Percentiles rank a stretch among this genome's conserved stretches.
Conservation (phyloP, 352 stramenopile species). For the Blastocystis sp. region DNA sequence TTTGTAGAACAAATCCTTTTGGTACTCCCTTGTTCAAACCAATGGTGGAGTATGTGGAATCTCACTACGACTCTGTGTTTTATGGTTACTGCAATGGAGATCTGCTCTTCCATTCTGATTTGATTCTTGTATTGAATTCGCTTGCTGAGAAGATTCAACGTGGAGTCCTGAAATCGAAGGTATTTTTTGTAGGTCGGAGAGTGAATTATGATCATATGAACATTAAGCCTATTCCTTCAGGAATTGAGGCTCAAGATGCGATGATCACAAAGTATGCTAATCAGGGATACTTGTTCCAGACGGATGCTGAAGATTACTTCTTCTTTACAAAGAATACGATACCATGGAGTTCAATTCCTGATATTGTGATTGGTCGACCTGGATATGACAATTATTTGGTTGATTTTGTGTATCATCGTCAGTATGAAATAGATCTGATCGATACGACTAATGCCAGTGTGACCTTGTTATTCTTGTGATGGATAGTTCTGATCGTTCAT, state of each 20-base stretch:
- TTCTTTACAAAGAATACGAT: slow-evolving; percentile 51
- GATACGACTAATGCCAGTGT: slow-evolving; percentile 55
- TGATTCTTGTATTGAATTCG: neutral
- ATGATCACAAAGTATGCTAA: neutral
- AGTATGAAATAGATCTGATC: neutral
- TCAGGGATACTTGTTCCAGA: slow-evolving; percentile 52
- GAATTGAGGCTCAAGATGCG: neutral
- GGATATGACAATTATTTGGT: slow-evolving; percentile 64
- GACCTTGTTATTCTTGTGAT: neutral
- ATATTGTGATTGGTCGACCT: slow-evolving; percentile 57
- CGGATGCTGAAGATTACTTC: slow-evolving; percentile 63
- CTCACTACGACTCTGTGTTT: neutral
- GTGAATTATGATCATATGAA: slow-evolving; percentile 26
- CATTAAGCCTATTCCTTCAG: neutral
- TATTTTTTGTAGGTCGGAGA: slow-evolving; percentile 28
- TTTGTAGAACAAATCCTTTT: slow-evolving; percentile 28
- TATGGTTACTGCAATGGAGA: slow-evolving; percentile 63
- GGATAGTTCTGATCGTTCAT: slow-evolving; percentile 53
- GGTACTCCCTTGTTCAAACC: slow-evolving; percentile 60
- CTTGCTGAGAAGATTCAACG: neutral
- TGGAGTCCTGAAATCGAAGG: neutral
- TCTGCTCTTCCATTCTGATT: slow-evolving; percentile 32
- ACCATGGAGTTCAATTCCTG: neutral
- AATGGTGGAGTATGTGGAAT: slow-evolving; percentile 54
- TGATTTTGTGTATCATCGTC: slow-evolving; percentile 45